Evolutionary conservation across 139 green algal species (phyloP).

Genomic region (Closterium sp.): DNA sequence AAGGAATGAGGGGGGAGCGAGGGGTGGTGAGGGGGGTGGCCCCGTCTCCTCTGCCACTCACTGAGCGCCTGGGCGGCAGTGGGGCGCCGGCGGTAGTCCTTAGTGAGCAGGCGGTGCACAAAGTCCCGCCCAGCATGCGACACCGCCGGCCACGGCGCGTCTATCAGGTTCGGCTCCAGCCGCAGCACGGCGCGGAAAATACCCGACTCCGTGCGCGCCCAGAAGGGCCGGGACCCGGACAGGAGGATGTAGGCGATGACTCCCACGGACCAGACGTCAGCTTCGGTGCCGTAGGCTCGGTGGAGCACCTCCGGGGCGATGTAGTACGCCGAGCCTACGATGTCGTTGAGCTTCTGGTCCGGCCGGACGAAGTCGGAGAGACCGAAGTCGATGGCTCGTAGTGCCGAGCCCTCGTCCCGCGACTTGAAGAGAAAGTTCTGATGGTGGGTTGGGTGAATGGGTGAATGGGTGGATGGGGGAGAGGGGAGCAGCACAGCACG

Average conservation of each 20-base stretch:
- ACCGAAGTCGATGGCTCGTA: slow-evolving; percentile 95
- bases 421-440: slow-evolving; percentile 92
- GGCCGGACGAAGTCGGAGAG: slow-evolving; percentile 74
- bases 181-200: slow-evolving; percentile 62
- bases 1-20: background rate
- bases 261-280: slow-evolving; percentile 88
- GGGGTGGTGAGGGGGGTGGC: no score
- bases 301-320: slow-evolving; percentile 84
- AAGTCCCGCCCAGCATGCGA: slow-evolving; percentile 54
- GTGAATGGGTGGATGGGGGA: background rate
- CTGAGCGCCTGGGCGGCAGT: slow-evolving; percentile 34
- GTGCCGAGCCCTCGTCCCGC: slow-evolving; percentile 60
- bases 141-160: slow-evolving; percentile 71
- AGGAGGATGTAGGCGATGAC: slow-evolving; percentile 98
- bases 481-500: slow-evolving; percentile 57
- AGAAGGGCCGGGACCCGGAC: slow-evolving; percentile 89
- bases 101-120: slow-evolving; percentile 58
- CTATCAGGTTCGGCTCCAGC: slow-evolving; percentile 64
- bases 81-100: slow-evolving; percentile 24
- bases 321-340: slow-evolving; percentile 91
- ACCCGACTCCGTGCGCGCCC: slow-evolving; percentile 61
- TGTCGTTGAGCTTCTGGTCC: slow-evolving; percentile 63
- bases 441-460: no score
- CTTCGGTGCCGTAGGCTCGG: slow-evolving; percentile 74
- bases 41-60: slow-evolving; percentile 11